Evolutionary conservation across 345 rosid species (phyloP).

Genomic region (Eucalyptus sp.): DNA sequence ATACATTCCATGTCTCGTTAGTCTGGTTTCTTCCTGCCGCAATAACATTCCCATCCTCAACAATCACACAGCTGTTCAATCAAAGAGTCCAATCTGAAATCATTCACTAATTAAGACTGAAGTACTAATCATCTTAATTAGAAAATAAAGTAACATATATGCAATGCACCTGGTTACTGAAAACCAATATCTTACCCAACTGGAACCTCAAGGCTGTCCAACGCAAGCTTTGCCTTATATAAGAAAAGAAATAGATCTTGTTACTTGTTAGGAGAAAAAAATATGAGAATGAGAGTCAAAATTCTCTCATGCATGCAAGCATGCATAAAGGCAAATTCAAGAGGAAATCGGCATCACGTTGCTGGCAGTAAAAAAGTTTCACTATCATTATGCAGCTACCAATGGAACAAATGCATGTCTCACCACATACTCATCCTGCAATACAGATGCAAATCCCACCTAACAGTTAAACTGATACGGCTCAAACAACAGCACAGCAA

Average conservation of each 20-base stretch:
- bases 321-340: neutral
- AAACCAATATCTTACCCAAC: neutral
- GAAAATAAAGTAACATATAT: neutral
- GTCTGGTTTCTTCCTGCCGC: neutral
- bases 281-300: neutral
- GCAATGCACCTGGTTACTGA: neutral
- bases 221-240: neutral
- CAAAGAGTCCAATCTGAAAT: neutral
- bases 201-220: neutral
- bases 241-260: neutral
- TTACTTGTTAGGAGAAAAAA: neutral
- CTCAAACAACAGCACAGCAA: neutral
- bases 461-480: too few species aligned
- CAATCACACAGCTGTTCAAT: neutral
- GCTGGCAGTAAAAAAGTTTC: neutral
- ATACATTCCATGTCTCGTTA: neutral
- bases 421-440: neutral
- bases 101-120: neutral
- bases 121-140: too few species aligned
- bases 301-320: neutral
- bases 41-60: neutral
- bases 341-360: neutral
- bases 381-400: neutral
- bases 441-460: neutral
- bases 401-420: neutral